A percentile compares a stretch with the other conserved stretches of the same genome.
Evolutionary conservation across 148 eudicot species (phyloP).

Genomic region (Camellia sinensis): DNA sequence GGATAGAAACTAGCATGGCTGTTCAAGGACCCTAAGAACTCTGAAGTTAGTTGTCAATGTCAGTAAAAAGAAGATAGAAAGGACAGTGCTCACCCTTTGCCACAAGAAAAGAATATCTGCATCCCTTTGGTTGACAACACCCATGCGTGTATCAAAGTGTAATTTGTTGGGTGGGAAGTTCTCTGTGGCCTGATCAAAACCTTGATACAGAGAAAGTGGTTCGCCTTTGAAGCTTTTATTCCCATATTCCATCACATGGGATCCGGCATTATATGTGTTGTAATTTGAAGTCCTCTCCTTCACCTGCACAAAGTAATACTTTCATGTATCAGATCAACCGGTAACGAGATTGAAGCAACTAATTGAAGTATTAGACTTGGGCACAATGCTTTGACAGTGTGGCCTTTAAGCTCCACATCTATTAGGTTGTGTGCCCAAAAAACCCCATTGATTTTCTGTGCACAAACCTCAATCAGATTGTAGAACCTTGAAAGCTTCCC

Average conservation of each 20-base stretch:
- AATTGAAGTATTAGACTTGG: not conserved
- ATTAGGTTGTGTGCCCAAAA: not conserved
- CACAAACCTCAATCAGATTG: not conserved
- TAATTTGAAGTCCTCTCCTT: constrained; percentile 74
- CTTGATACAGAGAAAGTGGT: constrained; percentile 47
- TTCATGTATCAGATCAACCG: not conserved
- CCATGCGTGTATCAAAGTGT: constrained; percentile 30
- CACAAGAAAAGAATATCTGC: constrained; percentile 83
- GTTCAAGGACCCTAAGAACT: not conserved
- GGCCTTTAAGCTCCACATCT: not conserved
- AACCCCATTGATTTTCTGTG: not conserved
- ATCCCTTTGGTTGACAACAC: constrained; percentile 84
- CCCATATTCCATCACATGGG: constrained; percentile 97
- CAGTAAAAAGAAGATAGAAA: not conserved
- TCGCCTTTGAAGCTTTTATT: constrained; percentile 59
- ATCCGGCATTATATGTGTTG: constrained; percentile 52
- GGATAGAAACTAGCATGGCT: not conserved
- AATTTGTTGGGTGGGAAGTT: constrained; percentile 55
- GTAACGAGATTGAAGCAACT: not conserved
- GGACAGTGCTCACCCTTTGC: constrained; percentile 47
- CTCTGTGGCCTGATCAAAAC: constrained; percentile 40
- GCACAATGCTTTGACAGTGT: not conserved
- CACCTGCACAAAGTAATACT: constrained; percentile 39
- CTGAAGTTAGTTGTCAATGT: not conserved
- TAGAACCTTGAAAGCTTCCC: not conserved